phyloP scores from a whole-genome alignment of 2,329 filamentous ascomycete species.

The Bisporella sp. region DNA sequence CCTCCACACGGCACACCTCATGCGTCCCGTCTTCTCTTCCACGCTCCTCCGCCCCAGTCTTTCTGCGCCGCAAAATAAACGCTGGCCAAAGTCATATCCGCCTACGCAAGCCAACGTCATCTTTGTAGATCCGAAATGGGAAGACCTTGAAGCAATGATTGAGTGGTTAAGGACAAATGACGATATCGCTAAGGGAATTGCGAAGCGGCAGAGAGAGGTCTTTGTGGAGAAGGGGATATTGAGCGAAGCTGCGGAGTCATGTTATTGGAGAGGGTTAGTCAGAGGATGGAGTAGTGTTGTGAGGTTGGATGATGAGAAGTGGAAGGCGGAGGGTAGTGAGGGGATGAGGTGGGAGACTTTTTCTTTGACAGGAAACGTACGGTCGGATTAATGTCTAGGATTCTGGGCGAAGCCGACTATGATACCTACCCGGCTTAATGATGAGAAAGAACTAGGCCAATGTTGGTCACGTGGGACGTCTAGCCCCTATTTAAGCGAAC shows the following conservation, averaged over 20 bases:
- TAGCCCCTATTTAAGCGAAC: too few relatives aligned
- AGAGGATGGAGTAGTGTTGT: conserved; percentile 40
- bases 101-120: conserved; percentile 38
- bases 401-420: too few relatives aligned
- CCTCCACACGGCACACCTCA: conserved; percentile 43
- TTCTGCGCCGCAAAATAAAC: conserved; percentile 7
- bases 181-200: conserved; percentile 38
- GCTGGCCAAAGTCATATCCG: conserved; percentile 34
- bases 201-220: conserved; percentile 37
- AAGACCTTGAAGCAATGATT: conserved; percentile 40
- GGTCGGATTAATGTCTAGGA: too few relatives aligned
- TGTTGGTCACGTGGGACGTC: too few relatives aligned
- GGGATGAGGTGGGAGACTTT: conserved; percentile 25
- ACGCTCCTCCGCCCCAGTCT: conserved; percentile 16
- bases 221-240: conserved; percentile 39
- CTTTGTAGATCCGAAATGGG: conserved; percentile 46
- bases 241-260: conserved; percentile 42
- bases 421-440: too few relatives aligned
- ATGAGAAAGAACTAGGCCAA: too few relatives aligned
- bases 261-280: conserved; percentile 45
- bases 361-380: background rate
- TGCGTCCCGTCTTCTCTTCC: conserved; percentile 36
- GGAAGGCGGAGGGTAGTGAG: conserved; percentile 25
- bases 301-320: conserved; percentile 29
- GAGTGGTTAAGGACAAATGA: conserved; percentile 39